These are phyloP conservation scores for Candida multigemmis DNA, from an alignment of 805 yeast species.

Conservation along the genomic window DNA sequence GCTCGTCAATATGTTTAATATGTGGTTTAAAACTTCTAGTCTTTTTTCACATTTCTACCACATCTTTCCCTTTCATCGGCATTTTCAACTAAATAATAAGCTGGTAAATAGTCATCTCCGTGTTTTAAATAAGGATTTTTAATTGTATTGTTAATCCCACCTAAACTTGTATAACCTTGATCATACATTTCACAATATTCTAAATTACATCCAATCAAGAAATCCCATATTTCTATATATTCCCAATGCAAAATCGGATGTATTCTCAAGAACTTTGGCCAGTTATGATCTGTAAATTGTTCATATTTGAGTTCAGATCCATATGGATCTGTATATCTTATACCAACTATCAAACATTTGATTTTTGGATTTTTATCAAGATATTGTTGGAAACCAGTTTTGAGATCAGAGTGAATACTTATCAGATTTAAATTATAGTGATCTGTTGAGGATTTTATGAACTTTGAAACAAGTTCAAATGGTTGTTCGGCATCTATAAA, in stretches of 20 bases:
- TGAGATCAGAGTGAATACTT: slow-evolving; percentile 41
- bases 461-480: slow-evolving; percentile 61
- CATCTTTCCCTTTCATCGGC: slow-evolving; percentile 47
- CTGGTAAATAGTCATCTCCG: slow-evolving; percentile 34
- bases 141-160: slow-evolving; percentile 64
- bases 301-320: slow-evolving; percentile 50
- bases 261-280: slow-evolving; percentile 82
- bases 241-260: slow-evolving; percentile 91
- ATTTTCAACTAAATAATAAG: slow-evolving; percentile 51
- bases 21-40: too few relatives aligned
- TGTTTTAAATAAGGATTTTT: slow-evolving; percentile 52
- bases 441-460: slow-evolving; percentile 46
- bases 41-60: slow-evolving; percentile 17
- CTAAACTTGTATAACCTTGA: slow-evolving; percentile 81
- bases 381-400: slow-evolving; percentile 61
- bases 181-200: slow-evolving; percentile 75
- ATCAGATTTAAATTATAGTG: slow-evolving; percentile 47
- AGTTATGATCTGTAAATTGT: slow-evolving; percentile 76
- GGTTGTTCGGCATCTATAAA: slow-evolving; percentile 70
- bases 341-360: slow-evolving; percentile 80
- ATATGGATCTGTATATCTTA: slow-evolving; percentile 80
- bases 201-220: slow-evolving; percentile 48
- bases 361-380: slow-evolving; percentile 42
- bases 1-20: not conserved
- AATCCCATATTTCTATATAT: slow-evolving; percentile 78